Base-by-base conservation (phyloP, 371 early-diverging fungal genomes). In the Blastocladiella emersonii region DNA sequence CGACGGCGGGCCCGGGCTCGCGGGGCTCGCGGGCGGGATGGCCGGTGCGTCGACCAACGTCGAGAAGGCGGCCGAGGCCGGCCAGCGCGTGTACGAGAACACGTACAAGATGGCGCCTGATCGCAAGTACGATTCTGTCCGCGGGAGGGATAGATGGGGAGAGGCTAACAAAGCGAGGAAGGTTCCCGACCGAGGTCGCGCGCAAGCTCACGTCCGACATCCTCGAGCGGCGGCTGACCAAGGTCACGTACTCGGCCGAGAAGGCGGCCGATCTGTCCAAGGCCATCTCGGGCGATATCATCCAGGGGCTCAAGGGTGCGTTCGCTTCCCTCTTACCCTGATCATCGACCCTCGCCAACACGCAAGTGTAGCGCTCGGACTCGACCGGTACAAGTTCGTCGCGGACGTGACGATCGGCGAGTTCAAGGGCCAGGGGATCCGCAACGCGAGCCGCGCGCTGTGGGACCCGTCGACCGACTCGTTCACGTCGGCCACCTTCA, bases 391-490 rank as follows among this genome's bases (percentile, higher is more conserved):
- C 77, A 79, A 79, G 64, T 61, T 74, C 55, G 74, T 80, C 10
- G 78, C 76, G 21, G 77, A 80, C 25, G 77, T 80, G 3, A 63
- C 70, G 2, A 72, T 79, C 30, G 76, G 76, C 19, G 81, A 79
- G 61, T 77, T 77, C 62, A 76, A 77, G 56, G 79, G 78, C 0
- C 81, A 80, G 62, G 79, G 81, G n/a, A 74, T 80, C 43, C 67
- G 73, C 13, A 70, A 72, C 10, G 73, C 77, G 10, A 74, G 74
- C 15, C 56, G 81, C 15, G 67, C 70, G 3, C 63, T 80, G 6
- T 78, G 78, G 79, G 79, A 80, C 57, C 74, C 78, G 2, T 66
- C 69, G 8, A 77, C 78, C 3, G 78, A 78, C 62, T 68, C 75
- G 32, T 73, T 69, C 56, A 70, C 77, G 0, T 74, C 78, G 25